phyloP scores from a whole-genome alignment of 2,329 filamentous ascomycete species.

The Colletotrichum scovillei region DNA sequence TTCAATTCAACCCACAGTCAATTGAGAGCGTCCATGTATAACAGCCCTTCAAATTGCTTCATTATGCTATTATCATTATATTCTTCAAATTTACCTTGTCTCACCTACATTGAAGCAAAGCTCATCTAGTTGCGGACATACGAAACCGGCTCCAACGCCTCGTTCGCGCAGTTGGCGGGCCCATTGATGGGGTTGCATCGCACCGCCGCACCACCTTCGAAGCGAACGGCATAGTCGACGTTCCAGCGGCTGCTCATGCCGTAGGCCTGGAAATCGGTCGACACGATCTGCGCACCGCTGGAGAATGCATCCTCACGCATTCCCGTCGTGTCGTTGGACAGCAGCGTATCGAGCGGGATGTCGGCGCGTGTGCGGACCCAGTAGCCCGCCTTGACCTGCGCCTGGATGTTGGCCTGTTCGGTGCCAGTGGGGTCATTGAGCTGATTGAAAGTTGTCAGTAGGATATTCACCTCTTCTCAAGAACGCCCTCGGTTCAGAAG shows the following conservation, averaged over 20 bases:
- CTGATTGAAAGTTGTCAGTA: constrained; percentile 38
- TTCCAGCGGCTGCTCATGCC: constrained; percentile 59
- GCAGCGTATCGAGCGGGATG: constrained; percentile 55
- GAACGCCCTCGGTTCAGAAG: not conserved
- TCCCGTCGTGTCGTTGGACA: constrained; percentile 50
- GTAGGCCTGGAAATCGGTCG: constrained; percentile 59
- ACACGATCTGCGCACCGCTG: constrained; percentile 62
- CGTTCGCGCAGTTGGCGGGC: constrained; percentile 36
- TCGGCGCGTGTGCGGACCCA: constrained; percentile 61
- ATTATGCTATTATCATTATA: not conserved
- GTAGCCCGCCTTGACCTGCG: constrained; percentile 57
- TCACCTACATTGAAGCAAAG: not conserved
- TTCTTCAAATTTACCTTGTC: not conserved
- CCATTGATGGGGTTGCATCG: constrained; percentile 47
- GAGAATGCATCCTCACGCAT: constrained; percentile 55
- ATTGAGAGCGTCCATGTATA: not conserved
- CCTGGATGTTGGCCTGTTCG: constrained; percentile 52
- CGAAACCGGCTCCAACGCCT: constrained; percentile 37
- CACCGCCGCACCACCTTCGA: constrained; percentile 39
- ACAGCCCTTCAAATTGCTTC: not conserved
- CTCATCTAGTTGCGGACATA: constrained; percentile 34
- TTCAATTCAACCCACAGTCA: not conserved
- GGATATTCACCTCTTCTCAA: not conserved
- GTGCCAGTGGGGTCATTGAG: constrained; percentile 54
- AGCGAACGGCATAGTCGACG: constrained; percentile 55